Percentiles rank a stretch among this genome's conserved stretches.
Evolutionary conservation across 805 yeast species (phyloP).

Genomic region (Cyberlindnera lachancei): DNA sequence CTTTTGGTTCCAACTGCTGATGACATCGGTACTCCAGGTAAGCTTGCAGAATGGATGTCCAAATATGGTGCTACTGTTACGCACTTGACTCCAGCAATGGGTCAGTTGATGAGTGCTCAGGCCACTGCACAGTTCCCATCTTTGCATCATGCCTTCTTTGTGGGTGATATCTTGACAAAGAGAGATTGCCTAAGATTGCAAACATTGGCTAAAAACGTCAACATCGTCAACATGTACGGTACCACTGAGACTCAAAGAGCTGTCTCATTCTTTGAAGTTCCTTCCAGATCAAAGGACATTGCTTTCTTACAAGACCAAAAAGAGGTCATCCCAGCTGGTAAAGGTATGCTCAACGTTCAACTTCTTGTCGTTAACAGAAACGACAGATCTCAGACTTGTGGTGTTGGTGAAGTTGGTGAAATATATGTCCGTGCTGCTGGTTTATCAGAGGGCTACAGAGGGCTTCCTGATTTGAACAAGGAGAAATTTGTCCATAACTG

Average conservation of each 20-base stretch:
- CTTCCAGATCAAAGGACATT: constrained; percentile 61
- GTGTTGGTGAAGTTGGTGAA: constrained; percentile 98
- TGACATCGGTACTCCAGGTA: constrained; percentile 98
- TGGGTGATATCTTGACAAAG: constrained; percentile 94
- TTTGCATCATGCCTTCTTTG: constrained; percentile 94
- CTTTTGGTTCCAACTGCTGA: constrained; percentile 91
- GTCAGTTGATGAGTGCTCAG: constrained; percentile 92
- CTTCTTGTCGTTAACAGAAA: constrained; percentile 86
- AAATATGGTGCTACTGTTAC: constrained; percentile 89
- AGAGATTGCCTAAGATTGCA: constrained; percentile 94
- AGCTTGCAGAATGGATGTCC: constrained; percentile 95
- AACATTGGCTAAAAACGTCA: constrained; percentile 81
- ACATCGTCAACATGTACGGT: constrained; percentile 96
- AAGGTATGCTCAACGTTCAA: constrained; percentile 95
- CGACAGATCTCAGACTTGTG: constrained; percentile 86
- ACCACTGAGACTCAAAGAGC: constrained; percentile 99
- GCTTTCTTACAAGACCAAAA: constrained; percentile 74
- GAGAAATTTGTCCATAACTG: constrained; percentile 87
- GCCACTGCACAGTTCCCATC: constrained; percentile 81
- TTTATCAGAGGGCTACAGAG: constrained; percentile 91
- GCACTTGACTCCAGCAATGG: constrained; percentile 99
- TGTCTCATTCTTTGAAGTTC: constrained; percentile 88
- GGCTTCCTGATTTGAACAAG: constrained; percentile 79
- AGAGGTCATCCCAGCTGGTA: constrained; percentile 97
- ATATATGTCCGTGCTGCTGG: constrained; percentile 98